Conservation (phyloP, 1,284 basidiomycete species). For the Papiliotrema terrestris region DNA sequence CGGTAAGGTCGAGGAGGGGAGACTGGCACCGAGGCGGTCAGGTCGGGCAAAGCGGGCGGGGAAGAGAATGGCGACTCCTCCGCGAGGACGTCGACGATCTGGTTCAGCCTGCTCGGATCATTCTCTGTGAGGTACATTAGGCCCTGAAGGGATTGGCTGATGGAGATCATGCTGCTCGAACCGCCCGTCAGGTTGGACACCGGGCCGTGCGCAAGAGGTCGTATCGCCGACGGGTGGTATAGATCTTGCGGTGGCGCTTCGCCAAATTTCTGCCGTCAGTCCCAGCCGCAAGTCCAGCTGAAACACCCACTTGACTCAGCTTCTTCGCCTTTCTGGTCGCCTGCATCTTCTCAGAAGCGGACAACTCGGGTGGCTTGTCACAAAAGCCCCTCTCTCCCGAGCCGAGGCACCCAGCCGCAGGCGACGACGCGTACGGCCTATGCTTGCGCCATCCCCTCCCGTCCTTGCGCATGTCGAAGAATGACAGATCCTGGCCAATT, state of each 20-base stretch:
- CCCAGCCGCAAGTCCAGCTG: not conserved
- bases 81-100: slow-evolving; percentile 29
- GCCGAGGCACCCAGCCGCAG: not conserved
- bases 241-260: slow-evolving; percentile 24
- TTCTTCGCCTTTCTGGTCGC: not conserved
- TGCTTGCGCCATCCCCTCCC: not conserved
- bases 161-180: slow-evolving; percentile 11
- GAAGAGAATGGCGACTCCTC: not conserved
- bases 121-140: slow-evolving; percentile 34
- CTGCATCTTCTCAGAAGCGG: not conserved
- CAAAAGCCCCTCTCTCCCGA: no score
- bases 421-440: not conserved
- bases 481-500: not conserved
- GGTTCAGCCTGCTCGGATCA: slow-evolving; percentile 22
- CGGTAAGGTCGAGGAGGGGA: not conserved
- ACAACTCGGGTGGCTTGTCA: not conserved
- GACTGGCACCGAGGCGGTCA: not conserved
- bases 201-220: not conserved
- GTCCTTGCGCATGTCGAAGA: not conserved
- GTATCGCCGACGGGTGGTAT: slow-evolving; percentile 6
- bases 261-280: slow-evolving; percentile 20
- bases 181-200: not conserved
- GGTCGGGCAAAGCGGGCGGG: not conserved
- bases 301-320: not conserved
- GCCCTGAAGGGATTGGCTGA: slow-evolving; percentile 24